Evolutionary conservation across 140 eudicot species (phyloP).

Genomic region (Bidens hawaiensis): DNA sequence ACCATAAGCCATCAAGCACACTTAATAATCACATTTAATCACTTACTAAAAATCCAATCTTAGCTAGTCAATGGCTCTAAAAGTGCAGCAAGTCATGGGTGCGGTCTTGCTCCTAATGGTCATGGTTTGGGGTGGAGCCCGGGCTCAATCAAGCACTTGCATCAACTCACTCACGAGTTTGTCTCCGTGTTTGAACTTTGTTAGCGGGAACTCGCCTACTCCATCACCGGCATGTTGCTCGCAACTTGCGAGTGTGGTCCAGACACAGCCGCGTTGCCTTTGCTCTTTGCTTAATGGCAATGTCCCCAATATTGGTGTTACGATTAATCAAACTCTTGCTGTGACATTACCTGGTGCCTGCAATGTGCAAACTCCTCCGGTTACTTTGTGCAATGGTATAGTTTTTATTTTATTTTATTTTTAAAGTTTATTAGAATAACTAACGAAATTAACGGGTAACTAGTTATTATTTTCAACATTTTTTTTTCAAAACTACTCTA

Average conservation of each 20-base stretch:
- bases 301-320: conserved; percentile 45
- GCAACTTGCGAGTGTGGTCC: conserved; percentile 52
- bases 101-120: conserved; percentile 31
- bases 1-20: conserved; percentile 19
- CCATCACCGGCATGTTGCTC: conserved; percentile 69
- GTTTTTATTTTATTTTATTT: background rate
- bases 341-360: conserved; percentile 60
- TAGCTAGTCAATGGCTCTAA: conserved; percentile 38
- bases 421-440: too few species aligned
- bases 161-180: conserved; percentile 51
- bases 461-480: too few species aligned
- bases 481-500: too few species aligned
- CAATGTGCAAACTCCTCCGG: conserved; percentile 64
- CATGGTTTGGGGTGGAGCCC: conserved; percentile 36
- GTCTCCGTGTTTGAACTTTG: conserved; percentile 57
- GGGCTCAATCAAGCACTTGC: conserved; percentile 63
- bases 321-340: conserved; percentile 72
- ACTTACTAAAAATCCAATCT: background rate
- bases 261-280: conserved; percentile 65
- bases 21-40: background rate
- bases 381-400: conserved; percentile 42
- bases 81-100: conserved; percentile 12
- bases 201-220: conserved; percentile 43
- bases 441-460: too few species aligned
- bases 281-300: conserved; percentile 56